Percentiles rank a stretch among this genome's conserved stretches.
These are phyloP conservation scores for Pseudocercospora vitis DNA, from an alignment of 2,329 filamentous ascomycete species.

Conservation along the genomic window DNA sequence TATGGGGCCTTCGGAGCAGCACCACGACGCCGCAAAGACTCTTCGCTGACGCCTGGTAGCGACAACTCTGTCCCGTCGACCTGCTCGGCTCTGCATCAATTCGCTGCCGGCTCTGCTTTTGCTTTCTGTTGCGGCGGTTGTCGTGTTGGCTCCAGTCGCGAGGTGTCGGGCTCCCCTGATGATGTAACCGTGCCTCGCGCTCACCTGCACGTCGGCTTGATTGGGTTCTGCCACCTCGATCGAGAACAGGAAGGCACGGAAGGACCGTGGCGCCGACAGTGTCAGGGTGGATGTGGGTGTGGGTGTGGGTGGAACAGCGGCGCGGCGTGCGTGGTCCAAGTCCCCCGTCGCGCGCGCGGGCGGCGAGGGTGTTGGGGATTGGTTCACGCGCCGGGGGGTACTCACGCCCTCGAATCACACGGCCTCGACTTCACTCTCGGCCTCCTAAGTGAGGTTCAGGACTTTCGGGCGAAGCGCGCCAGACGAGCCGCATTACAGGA, in stretches of 20 bases:
- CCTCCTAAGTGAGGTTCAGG: not conserved
- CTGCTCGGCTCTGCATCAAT: conserved; percentile 4
- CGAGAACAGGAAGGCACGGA: not conserved
- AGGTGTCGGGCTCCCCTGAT: not conserved
- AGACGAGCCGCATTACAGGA: too few species aligned
- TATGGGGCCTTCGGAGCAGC: not conserved
- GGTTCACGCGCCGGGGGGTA: not conserved
- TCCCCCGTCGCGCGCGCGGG: not conserved
- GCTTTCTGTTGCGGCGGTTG: conserved; percentile 4
- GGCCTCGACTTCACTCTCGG: not conserved
- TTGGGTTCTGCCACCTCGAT: conserved; percentile 1
- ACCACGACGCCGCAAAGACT: conserved; percentile 6
- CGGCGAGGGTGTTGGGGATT: not conserved
- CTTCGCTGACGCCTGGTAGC: conserved; percentile 2
- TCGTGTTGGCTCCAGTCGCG: conserved; percentile 4
- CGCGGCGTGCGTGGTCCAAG: too few species aligned
- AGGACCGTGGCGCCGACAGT: not conserved
- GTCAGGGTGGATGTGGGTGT: too few species aligned
- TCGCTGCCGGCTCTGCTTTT: conserved; percentile 7
- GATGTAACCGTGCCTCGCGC: not conserved
- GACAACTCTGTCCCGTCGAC: too few species aligned
- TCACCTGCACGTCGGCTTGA: not conserved
- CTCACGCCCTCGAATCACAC: not conserved
- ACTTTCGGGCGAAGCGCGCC: not conserved
- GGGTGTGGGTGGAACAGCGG: conserved; percentile 4